Evolutionary conservation across 495 filamentous ascomycete species (phyloP).

Genomic region (Cladorrhinum samala): DNA sequence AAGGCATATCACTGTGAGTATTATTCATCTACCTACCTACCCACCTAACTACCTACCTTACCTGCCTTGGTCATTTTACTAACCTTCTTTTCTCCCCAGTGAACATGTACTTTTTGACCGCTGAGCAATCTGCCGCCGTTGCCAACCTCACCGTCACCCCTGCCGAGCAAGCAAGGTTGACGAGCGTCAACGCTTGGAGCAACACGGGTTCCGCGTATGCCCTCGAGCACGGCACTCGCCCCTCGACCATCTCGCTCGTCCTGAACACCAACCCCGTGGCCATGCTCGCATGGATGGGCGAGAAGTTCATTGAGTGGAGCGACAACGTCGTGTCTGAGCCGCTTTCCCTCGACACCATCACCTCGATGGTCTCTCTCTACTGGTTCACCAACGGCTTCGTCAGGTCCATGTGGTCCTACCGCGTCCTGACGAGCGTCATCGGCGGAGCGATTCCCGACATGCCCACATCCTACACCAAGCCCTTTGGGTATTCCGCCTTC

Average conservation of each 20-base stretch:
- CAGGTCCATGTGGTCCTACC: slow-evolving; percentile 46
- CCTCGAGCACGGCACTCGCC: slow-evolving; percentile 51
- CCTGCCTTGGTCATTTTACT: too few species aligned
- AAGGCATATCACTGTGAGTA: slow-evolving; percentile 37
- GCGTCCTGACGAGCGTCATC: slow-evolving; percentile 35
- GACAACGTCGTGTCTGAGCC: slow-evolving; percentile 34
- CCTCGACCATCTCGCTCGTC: slow-evolving; percentile 55
- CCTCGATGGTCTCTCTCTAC: slow-evolving; percentile 54
- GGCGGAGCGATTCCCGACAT: slow-evolving; percentile 5
- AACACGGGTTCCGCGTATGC: slow-evolving; percentile 47
- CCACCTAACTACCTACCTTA: too few species aligned
- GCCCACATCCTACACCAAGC: slow-evolving; percentile 33
- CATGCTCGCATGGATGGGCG: slow-evolving; percentile 61
- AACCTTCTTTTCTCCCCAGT: too few species aligned
- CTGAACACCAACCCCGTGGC: slow-evolving; percentile 54
- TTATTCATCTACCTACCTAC: too few species aligned
- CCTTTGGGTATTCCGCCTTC: slow-evolving; percentile 54
- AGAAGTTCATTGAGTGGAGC: slow-evolving; percentile 62
- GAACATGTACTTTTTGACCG: slow-evolving; percentile 22
- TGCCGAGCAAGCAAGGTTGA: slow-evolving; percentile 10
- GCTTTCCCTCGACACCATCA: slow-evolving; percentile 48
- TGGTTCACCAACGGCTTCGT: slow-evolving; percentile 60
- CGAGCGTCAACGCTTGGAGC: slow-evolving; percentile 9
- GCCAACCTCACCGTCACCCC: slow-evolving; percentile 9
- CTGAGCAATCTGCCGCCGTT: slow-evolving; percentile 10